phyloP scores from a whole-genome alignment of 768 basidiomycete species.

The Pleurotus giganteus region DNA sequence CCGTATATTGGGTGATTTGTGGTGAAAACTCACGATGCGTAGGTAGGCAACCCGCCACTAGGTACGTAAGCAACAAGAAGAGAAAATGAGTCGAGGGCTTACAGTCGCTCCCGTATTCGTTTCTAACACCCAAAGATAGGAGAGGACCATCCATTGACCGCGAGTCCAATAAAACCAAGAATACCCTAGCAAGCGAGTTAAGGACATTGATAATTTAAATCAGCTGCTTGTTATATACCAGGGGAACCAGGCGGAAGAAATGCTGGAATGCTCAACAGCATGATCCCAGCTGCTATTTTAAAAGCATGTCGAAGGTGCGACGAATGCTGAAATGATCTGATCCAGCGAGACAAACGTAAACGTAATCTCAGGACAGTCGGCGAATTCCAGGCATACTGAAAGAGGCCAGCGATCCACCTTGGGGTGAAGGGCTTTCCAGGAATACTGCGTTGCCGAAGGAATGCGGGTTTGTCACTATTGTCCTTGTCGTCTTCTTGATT shows the following conservation, averaged over 20 bases:
- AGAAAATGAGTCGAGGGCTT: slow-evolving; percentile 2
- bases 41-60: slow-evolving; percentile 43
- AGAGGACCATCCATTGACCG: slow-evolving; percentile 51
- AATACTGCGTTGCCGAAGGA: neutral
- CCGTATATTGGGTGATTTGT: neutral
- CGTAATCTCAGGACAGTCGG: slow-evolving; percentile 25
- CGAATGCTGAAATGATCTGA: slow-evolving; percentile 33
- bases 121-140: slow-evolving; percentile 50
- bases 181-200: slow-evolving; percentile 23
- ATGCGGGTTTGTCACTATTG: neutral
- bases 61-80: neutral
- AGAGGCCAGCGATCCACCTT: slow-evolving; percentile 11
- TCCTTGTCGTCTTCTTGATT: slow-evolving; percentile 2
- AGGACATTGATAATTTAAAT: neutral
- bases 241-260: slow-evolving; percentile 34
- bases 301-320: slow-evolving; percentile 42
- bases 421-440: slow-evolving; percentile 10
- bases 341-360: slow-evolving; percentile 28
- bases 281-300: slow-evolving; percentile 44
- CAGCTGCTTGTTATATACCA: slow-evolving; percentile 25
- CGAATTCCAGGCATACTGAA: slow-evolving; percentile 22
- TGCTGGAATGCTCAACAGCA: slow-evolving; percentile 38
- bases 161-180: slow-evolving; percentile 35
- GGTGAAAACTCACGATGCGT: slow-evolving; percentile 32
- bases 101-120: slow-evolving; percentile 51